Base-by-base conservation (phyloP, 2,329 filamentous ascomycete genomes). In the Penicillium psychrosexuale region DNA sequence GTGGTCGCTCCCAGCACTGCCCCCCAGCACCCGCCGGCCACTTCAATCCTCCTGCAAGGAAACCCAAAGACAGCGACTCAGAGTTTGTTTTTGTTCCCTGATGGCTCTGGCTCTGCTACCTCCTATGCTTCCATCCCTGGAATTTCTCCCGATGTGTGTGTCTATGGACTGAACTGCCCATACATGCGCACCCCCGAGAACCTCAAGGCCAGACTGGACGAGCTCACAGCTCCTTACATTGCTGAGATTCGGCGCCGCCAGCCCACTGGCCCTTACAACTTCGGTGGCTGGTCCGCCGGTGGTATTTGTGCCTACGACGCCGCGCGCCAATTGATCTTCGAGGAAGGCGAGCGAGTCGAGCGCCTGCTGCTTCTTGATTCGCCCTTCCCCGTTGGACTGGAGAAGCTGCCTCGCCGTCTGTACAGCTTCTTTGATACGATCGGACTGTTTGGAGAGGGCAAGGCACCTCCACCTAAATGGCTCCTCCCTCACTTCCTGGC, bases 241-340 rank as follows among this genome's bases (percentile, higher is more conserved):
- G 64, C 60, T 6, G 78, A 80, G 53, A 73, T 81, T 33, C 75
- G 72, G 3, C 74, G 75, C n/a, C 71, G 77, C 24, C 76, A 82
- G 58, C 75, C 78, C 5, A 69, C 71, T 12, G 76, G 77, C 0
- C 85, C 86, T 0, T 90, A 89, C 71, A 80, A 81, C 47, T 72
- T 91, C 1, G 82, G 84, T 15, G 89, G 89, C 24, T 91, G 88
- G 88, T 89, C 84, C n/a, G 88, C 87, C 1, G 89, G 88, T 27
- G 88, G 88, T 34, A 86, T 90, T 45, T 85, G 86, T 56, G 86
- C 87, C 39, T 90, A 83, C 64, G 84, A 88, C 62, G 84, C 85
- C 9, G 81, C 84, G 61, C 80, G 81, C 51, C 82, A 86, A 59
- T 77, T 89, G 15, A 79, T 78, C 55, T 62, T 69, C 47, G 78